Evolutionary conservation across 2,329 filamentous ascomycete species (phyloP).

Genomic region (Ceratocystis lukuohia): DNA sequence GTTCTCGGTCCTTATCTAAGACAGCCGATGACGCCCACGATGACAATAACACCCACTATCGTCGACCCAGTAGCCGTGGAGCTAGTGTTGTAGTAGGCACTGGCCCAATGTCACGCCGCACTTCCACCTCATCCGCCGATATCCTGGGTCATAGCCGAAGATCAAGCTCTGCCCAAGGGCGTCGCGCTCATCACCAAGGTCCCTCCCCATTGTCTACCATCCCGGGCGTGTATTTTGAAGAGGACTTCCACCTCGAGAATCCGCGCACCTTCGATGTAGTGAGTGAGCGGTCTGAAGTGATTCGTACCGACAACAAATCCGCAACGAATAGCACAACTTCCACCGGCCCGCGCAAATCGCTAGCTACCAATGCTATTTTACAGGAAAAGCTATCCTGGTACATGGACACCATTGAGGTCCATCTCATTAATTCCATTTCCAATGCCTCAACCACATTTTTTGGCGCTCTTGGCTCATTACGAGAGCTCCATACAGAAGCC

Average conservation of each 20-base stretch:
- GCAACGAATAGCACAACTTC: slow-evolving; percentile 39
- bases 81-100: slow-evolving; percentile 20
- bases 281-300: slow-evolving; percentile 90
- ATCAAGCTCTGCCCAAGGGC: slow-evolving; percentile 15
- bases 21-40: slow-evolving; percentile 24
- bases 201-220: slow-evolving; percentile 84
- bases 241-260: slow-evolving; percentile 89
- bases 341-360: slow-evolving; percentile 55
- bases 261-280: slow-evolving; percentile 93
- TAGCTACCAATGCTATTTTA: slow-evolving; percentile 91
- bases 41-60: slow-evolving; percentile 29
- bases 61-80: slow-evolving; percentile 34
- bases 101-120: slow-evolving; percentile 27
- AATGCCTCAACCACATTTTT: slow-evolving; percentile 95
- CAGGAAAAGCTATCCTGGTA: slow-evolving; percentile 99
- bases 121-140: slow-evolving; percentile 32
- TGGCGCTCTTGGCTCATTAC: slow-evolving; percentile 76
- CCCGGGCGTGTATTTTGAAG: slow-evolving; percentile 84
- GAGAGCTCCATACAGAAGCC: slow-evolving; percentile 82
- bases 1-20: slow-evolving; percentile 27
- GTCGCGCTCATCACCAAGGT: slow-evolving; percentile 51
- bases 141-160: slow-evolving; percentile 10
- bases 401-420: slow-evolving; percentile 97
- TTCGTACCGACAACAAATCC: slow-evolving; percentile 50
- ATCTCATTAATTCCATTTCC: slow-evolving; percentile 91